Evolutionary conservation across 1,284 basidiomycete genomes (phyloP).

Genomic region (Trametes hirsuta): DNA sequence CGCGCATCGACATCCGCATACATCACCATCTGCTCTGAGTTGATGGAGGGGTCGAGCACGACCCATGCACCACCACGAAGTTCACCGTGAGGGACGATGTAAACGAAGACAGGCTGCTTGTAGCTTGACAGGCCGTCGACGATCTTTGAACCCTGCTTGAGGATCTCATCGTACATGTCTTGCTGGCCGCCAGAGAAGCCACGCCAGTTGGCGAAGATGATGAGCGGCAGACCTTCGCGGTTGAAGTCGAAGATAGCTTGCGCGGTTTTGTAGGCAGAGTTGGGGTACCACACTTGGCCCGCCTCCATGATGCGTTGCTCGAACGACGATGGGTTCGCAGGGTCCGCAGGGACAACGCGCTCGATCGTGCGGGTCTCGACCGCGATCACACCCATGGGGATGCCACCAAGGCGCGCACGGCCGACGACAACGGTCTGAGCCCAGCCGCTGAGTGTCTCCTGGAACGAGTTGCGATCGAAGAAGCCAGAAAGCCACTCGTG

Average conservation of each 20-base stretch:
- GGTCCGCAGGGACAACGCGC: conserved; percentile 96
- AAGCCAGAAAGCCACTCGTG: conserved; percentile 86
- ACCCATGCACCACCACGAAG: conserved; percentile 99
- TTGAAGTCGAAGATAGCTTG: conserved; percentile 99
- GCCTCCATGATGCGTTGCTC: conserved; percentile 99
- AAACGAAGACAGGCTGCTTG: conserved; percentile 99
- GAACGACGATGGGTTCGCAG: conserved; percentile 97
- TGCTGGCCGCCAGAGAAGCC: conserved; percentile 99
- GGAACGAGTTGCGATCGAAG: conserved; percentile 79
- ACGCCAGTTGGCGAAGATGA: conserved; percentile 99
- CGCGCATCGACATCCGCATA: conserved; percentile 95
- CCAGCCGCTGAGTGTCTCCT: no score
- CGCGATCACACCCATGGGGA: conserved; percentile 97
- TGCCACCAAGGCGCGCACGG: conserved; percentile 69
- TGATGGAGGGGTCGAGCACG: conserved; percentile 97
- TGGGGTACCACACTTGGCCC: conserved; percentile 99
- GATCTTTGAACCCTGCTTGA: conserved; percentile 96
- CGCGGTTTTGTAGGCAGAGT: conserved; percentile 99
- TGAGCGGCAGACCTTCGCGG: conserved; percentile 94
- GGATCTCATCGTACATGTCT: conserved; percentile 96
- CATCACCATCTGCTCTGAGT: conserved; percentile 98
- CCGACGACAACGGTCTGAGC: no score
- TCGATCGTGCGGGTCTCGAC: conserved; percentile 98
- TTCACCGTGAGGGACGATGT: conserved; percentile 98
- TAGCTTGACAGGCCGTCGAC: conserved; percentile 97